These are phyloP conservation scores for Voacanga thouarsii DNA, from an alignment of 257 asterid genomes.

Conservation along the genomic window DNA sequence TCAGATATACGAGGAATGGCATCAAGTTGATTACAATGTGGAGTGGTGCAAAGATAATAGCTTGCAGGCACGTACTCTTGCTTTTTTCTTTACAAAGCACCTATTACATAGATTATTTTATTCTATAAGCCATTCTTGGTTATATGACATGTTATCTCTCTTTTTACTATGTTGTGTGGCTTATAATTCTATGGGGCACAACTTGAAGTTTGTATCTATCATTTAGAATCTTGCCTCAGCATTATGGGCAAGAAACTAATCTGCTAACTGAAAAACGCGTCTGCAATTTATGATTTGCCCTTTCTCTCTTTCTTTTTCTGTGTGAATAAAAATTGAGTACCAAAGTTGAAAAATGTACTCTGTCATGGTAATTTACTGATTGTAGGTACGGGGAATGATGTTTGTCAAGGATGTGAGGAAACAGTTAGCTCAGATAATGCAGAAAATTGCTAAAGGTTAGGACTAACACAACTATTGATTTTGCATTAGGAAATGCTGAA, in stretches of 20 bases:
- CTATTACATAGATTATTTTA: not conserved
- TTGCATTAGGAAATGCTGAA: not conserved
- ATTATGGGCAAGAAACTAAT: not conserved
- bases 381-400: slow-evolving; percentile 86
- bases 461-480: not conserved
- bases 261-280: slow-evolving; percentile 1
- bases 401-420: slow-evolving; percentile 86
- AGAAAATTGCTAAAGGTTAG: slow-evolving; percentile 73
- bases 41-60: slow-evolving; percentile 89
- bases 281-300: not conserved
- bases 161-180: not conserved
- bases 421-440: slow-evolving; percentile 92
- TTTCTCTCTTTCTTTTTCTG: not conserved
- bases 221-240: not conserved
- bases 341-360: slow-evolving; percentile 8
- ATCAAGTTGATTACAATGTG: slow-evolving; percentile 52
- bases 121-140: not conserved
- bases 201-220: not conserved
- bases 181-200: not conserved
- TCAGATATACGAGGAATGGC: slow-evolving; percentile 89
- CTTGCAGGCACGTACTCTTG: slow-evolving; percentile 54
- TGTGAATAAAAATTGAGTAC: not conserved
- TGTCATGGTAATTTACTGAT: slow-evolving; percentile 27
- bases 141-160: not conserved
- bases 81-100: not conserved